Evolutionary conservation across 2,329 filamentous ascomycete genomes (phyloP), one percentile per base, ranked within the genome.

Genomic region (Tolypocladium tropicale): DNA sequence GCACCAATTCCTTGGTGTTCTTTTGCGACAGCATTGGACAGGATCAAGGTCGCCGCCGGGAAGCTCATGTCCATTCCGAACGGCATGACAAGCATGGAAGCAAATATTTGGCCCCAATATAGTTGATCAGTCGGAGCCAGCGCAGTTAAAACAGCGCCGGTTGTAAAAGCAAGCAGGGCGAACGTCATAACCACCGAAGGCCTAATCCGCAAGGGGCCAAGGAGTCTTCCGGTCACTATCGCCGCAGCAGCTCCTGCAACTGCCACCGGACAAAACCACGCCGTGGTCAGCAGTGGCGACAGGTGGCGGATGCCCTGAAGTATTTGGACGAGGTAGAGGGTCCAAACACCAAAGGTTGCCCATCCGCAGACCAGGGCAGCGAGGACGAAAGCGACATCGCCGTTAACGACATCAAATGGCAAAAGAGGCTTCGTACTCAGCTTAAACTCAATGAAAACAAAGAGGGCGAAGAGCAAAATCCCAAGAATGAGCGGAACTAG

Each of bases 51-150:
- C 0, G 80, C 82, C 0, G 83, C 79, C 0, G 85, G 84, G 61
- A 85, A 85, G 2, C 76, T 81, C 76, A 86, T 85, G 64, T 88
- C 83, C 78, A 86, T 84, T 2, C 83, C 82, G 62, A 78, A 84
- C 0, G 81, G 78, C 68, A 81, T 82, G 50, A 88, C 63, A 3
- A 86, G 28, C 5, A 81, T 72, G 3, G 75, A 75, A 11, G 84
- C 74, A 63, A 89, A 88, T 0, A 78, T 74, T 59, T 85, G 79
- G 21, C 72, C 74, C 85, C 85, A 89, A 69, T 88, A 89, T 0
- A 71, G 77, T 65, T 86, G 82, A 6, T 75, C 61, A 0, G 76
- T 70, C 0, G 83, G 81, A 2, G 78, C 73, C 11, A 74, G 74
- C 11, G 73, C 74, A 30, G 75, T 72, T 7, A 81, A 61, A 6